Conservation (phyloP, 2,329 filamentous ascomycete species). For the Penicillium sp. region DNA sequence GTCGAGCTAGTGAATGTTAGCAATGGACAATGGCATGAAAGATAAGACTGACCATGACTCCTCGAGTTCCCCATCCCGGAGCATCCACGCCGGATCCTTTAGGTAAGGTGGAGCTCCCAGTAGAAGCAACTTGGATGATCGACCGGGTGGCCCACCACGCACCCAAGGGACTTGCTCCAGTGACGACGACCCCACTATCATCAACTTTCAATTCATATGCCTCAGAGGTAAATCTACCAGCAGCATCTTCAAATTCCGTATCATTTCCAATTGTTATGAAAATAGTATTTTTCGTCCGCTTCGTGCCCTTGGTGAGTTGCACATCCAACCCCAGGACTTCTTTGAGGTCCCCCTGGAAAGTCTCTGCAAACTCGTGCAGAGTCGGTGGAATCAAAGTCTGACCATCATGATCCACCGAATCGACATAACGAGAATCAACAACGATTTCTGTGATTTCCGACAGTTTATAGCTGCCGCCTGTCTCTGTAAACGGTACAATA, state of each 20-base stretch:
- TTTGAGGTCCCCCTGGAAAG: constrained; percentile 48
- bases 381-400: constrained; percentile 55
- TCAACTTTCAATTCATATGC: constrained; percentile 49
- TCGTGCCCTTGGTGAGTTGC: constrained; percentile 35
- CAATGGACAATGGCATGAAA: not conserved
- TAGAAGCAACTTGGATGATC: constrained; percentile 44
- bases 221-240: constrained; percentile 50
- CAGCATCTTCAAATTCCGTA: constrained; percentile 46
- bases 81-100: constrained; percentile 37
- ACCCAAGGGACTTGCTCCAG: constrained; percentile 56
- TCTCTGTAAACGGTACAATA: constrained; percentile 18
- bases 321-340: constrained; percentile 42
- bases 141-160: constrained; percentile 61
- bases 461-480: constrained; percentile 6
- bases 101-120: not conserved
- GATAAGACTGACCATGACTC: constrained; percentile 37
- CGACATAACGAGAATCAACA: constrained; percentile 45
- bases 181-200: constrained; percentile 44
- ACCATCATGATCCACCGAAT: constrained; percentile 46
- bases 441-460: constrained; percentile 9
- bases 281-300: constrained; percentile 40
- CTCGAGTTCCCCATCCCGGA: constrained; percentile 54
- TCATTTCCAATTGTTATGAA: constrained; percentile 38
- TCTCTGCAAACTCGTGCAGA: constrained; percentile 49
- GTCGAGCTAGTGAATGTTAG: constrained; percentile 41